Evolutionary conservation across 1,284 basidiomycete species (phyloP).

Genomic region (Melampsora americana): DNA sequence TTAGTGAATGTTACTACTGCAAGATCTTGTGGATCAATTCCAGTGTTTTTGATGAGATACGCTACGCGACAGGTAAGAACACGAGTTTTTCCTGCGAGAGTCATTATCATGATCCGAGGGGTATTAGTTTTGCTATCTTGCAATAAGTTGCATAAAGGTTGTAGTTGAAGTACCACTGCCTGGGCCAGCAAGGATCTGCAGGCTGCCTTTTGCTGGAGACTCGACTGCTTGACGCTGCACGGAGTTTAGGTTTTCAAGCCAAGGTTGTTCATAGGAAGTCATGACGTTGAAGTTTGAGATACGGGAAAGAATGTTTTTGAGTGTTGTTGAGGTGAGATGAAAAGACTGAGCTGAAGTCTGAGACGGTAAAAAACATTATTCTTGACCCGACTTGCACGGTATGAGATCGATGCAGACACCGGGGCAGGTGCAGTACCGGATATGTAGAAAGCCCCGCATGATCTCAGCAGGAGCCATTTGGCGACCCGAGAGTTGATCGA

Average conservation of each 20-base stretch:
- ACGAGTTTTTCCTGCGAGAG: constrained; percentile 57
- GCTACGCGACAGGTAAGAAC: constrained; percentile 78
- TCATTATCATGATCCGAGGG: not conserved
- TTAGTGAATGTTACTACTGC: constrained; percentile 55
- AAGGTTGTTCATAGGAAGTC: not conserved
- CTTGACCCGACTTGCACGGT: too few species aligned
- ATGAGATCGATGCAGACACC: too few species aligned
- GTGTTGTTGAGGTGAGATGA: too few species aligned
- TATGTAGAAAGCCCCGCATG: too few species aligned
- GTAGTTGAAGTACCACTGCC: constrained; percentile 67
- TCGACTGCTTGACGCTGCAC: constrained; percentile 62
- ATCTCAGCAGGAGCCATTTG: too few species aligned
- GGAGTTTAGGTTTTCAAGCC: constrained; percentile 38
- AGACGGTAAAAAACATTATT: too few species aligned
- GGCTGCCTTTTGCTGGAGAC: constrained; percentile 63
- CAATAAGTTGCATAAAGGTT: not conserved
- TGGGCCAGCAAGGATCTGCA: constrained; percentile 80
- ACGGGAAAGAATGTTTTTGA: too few species aligned
- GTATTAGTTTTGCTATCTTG: not conserved
- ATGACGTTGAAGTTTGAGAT: too few species aligned
- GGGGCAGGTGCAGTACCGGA: too few species aligned
- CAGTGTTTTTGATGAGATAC: constrained; percentile 62
- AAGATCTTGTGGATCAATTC: constrained; percentile 47
- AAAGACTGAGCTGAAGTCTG: too few species aligned
- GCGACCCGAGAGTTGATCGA: too few species aligned